Evolutionary conservation across 129 eudicot species (phyloP), one percentile per base, ranked within the genome.

Genomic region (Flaveria brownii): DNA sequence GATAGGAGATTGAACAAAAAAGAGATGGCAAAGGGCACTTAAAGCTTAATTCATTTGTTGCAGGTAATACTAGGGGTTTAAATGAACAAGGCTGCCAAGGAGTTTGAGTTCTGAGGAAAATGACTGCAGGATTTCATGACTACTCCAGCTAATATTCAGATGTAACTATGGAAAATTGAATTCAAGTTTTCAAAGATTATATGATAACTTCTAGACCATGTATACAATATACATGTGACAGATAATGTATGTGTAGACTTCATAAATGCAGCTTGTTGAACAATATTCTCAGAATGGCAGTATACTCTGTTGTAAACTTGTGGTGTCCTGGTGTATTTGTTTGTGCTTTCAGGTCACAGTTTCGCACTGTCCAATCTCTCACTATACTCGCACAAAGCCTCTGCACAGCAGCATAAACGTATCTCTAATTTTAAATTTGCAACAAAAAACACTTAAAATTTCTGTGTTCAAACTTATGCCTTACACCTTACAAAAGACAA

Each of bases 241-340:
- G 76, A 59, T 70, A 30, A 70, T 78, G 76, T 70, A 70, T 70
- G 74, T 73, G 63, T 45, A 57, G 26, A 22, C 70, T 56, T 73
- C 22, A 80, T 45, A 74, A 74, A 80, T 80, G 76, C 80, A 80
- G 83, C 59, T 80, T 74, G 71, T 45, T 18, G 26, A 74, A 75
- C 62, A 80, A 15, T 56, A 80, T 43, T 55, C 71, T 65, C 73
- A 79, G 15, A 64, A 56, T 54, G 18, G 14, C 33, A n/a, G 17
- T 66, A 52, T 50, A 77, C 60, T 68, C 60, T 36, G 25, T 17
- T 30, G 56, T 66, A 76, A 67, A 33, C 41, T 36, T 5, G 30
- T 64, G 15, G 64, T 42, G 25, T 16, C 20, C 45, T 46, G 6
- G 70, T 43, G 25, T 39, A 66, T 16, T 60, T 42, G 61, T 45